A percentile compares a stretch with the other conserved stretches of the same genome.
These are phyloP conservation scores for Pyrenopolyporus hunteri DNA, from an alignment of 495 filamentous ascomycete species.

Conservation along the genomic window DNA sequence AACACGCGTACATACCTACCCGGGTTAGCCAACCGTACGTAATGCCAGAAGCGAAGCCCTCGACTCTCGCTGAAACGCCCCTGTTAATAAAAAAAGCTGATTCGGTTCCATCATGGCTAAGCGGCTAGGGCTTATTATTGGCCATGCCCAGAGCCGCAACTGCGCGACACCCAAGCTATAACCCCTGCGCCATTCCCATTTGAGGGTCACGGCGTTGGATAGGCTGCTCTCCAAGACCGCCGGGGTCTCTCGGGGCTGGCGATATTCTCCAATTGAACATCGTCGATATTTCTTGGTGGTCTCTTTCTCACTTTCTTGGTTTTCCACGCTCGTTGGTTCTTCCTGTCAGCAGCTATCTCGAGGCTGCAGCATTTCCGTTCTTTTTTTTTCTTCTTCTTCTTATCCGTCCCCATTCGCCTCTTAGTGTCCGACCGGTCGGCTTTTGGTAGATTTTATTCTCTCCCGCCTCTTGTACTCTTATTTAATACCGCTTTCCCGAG, in stretches of 20 bases:
- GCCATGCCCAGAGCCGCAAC: conserved; percentile 37
- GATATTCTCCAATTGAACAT: conserved; percentile 36
- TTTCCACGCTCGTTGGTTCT: conserved; percentile 15
- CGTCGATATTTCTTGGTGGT: conserved; percentile 24
- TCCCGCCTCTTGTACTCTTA: conserved; percentile 4
- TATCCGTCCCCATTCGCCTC: conserved; percentile 1
- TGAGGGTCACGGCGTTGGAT: conserved; percentile 26
- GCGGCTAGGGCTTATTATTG: conserved; percentile 10
- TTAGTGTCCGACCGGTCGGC: conserved; percentile 30
- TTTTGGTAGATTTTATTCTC: conserved; percentile 18
- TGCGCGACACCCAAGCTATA: conserved; percentile 2
- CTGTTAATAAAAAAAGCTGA: conserved; percentile 22
- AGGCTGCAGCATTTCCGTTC: too few relatives aligned
- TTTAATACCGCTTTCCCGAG: conserved; percentile 4
- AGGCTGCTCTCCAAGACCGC: conserved; percentile 5
- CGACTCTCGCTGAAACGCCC: conserved; percentile 30
- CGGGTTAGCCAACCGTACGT: too few relatives aligned
- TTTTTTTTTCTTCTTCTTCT: conserved; percentile 18
- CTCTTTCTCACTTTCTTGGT: conserved; percentile 23
- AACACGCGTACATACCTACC: too few relatives aligned
- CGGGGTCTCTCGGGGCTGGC: conserved; percentile 3
- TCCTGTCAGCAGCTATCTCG: conserved; percentile 15
- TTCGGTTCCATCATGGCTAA: conserved; percentile 1
- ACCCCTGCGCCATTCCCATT: conserved; percentile 30
- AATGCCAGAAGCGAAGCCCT: too few relatives aligned